Percentiles rank a stretch among this genome's conserved stretches.
These are phyloP conservation scores for Miscanthus lutarioriparius DNA, from an alignment of 176 grass and related monocot species.

Conservation along the genomic window DNA sequence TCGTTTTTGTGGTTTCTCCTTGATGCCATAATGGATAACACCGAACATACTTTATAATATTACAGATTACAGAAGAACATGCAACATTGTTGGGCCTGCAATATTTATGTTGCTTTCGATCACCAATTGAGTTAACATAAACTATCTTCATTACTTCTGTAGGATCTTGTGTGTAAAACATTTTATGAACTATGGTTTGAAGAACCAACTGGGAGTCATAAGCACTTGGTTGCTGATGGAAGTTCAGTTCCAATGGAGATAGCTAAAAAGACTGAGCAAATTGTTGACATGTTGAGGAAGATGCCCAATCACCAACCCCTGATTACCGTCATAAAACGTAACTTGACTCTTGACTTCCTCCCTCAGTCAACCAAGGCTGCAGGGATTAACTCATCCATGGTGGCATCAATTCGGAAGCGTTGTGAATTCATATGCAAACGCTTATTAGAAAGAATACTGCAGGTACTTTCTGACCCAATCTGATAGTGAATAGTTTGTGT, in stretches of 20 bases:
- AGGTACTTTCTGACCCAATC: constrained; percentile 56
- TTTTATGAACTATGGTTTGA: constrained; percentile 99
- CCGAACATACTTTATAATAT: not conserved
- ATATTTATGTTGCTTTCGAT: constrained; percentile 15
- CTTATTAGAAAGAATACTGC: constrained; percentile 96
- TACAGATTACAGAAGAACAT: constrained; percentile 10
- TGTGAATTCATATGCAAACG: constrained; percentile 92
- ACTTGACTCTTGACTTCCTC: constrained; percentile 90
- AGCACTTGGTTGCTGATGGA: constrained; percentile 91
- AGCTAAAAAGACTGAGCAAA: constrained; percentile 96
- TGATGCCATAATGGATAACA: constrained; percentile 16
- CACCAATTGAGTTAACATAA: constrained; percentile 30
- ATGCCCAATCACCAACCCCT: constrained; percentile 94
- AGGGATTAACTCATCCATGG: constrained; percentile 58
- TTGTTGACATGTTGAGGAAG: constrained; percentile 97
- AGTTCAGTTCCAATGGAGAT: constrained; percentile 98
- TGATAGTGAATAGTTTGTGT: constrained; percentile 27
- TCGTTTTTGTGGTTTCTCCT: not conserved
- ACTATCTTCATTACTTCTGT: constrained; percentile 30
- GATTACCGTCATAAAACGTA: constrained; percentile 88
- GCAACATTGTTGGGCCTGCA: constrained; percentile 33
- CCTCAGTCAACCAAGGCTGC: constrained; percentile 91
- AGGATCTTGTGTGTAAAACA: constrained; percentile 99
- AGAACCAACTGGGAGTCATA: constrained; percentile 87
- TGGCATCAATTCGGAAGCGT: constrained; percentile 77